Evolutionary conservation across 306 rosid genomes (phyloP), one percentile per base, ranked within the genome.

Genomic region (Prunus mira): DNA sequence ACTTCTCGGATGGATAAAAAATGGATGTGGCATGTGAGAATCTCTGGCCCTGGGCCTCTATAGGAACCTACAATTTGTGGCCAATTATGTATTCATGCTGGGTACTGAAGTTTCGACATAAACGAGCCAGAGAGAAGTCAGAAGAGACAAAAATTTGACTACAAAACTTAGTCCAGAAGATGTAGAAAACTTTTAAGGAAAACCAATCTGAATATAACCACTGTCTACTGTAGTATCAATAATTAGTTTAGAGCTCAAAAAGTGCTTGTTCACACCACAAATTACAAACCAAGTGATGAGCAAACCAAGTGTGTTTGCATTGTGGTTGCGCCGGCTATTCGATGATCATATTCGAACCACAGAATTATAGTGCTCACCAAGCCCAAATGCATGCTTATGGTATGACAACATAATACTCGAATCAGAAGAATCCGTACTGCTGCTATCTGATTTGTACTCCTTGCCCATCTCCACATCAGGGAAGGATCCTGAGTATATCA

Each of bases 401-500:
- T 89, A 96, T 25, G 99, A 96, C 67, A 96, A 83, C 93, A 86
- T 80, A 34, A 96, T 81, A 65, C 91, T 85, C 3, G 86, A 89
- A 79, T 75, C 78, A 10, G 80, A 64, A 38, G 83, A 66, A 81
- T 47, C 85, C 18, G 67, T 69, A 27, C 28, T 85, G 41, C 58
- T 85, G 32, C 58, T 78, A 3, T 67, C 78, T 24, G 89, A 69
- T 83, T 86, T 89, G 85, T 91, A 96, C 84, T 92, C 98, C 81
- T 91, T 96, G 69, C 98, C 98, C 93, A 92, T 96, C 88, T 92
- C 99, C 81, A 95, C 98, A 62, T 96, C 98, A 1, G 98, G 98
- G 85, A 92, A 96, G 78, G 96, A 96, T 58, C 99, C 98, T 9
- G 98, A 96, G 84, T 82, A 91, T 79, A 96, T 84, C 91, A 85